These are phyloP conservation scores for Deinandra increscens DNA, from an alignment of 129 eudicot species.

Conservation along the genomic window DNA sequence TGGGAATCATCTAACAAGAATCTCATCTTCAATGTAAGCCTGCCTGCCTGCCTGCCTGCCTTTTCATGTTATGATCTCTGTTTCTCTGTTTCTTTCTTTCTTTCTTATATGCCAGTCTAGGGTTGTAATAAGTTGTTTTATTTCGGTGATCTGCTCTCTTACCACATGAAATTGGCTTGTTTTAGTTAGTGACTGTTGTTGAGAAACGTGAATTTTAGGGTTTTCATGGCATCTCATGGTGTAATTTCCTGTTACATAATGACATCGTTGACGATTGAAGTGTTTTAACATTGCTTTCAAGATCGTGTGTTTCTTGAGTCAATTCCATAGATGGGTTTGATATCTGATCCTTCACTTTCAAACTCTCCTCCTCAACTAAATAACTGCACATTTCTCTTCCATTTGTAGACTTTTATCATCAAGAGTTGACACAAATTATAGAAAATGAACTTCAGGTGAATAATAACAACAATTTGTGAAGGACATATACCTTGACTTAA, in stretches of 20 bases:
- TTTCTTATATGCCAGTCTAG: not conserved
- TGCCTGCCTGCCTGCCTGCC: too few species aligned
- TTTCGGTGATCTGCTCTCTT: not conserved
- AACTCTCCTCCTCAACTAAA: not conserved
- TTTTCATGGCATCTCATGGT: slow-evolving; percentile 18
- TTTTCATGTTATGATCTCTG: not conserved
- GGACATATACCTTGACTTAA: not conserved
- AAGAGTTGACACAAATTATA: not conserved
- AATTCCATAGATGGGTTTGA: not conserved
- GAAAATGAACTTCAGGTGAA: not conserved
- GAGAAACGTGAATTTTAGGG: slow-evolving; percentile 21
- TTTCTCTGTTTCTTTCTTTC: too few species aligned
- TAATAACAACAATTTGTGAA: not conserved
- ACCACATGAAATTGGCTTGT: not conserved
- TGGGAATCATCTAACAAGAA: slow-evolving; percentile 71
- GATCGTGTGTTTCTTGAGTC: not conserved
- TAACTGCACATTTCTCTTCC: not conserved
- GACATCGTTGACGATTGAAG: not conserved
- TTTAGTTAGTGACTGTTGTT: slow-evolving; percentile 5
- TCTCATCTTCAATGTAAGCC: slow-evolving; percentile 82
- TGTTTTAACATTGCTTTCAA: not conserved
- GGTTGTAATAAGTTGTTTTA: not conserved
- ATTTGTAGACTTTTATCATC: not conserved
- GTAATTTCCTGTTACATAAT: not conserved
- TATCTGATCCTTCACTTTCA: not conserved